Conservation (phyloP, 805 yeast genomes). For the Starmerella riodocensis region DNA sequence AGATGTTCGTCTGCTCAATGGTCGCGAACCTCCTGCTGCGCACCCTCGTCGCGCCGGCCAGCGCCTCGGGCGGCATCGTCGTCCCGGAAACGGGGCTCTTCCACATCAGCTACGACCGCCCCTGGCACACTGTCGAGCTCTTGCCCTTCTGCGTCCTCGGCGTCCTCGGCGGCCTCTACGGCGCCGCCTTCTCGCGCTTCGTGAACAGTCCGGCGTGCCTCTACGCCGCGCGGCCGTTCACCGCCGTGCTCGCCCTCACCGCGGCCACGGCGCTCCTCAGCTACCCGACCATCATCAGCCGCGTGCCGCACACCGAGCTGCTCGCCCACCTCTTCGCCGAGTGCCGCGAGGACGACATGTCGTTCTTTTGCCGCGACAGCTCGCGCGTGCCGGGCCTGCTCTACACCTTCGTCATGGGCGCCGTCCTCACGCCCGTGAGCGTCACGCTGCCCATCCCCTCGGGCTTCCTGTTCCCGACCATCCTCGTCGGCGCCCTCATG, state of each 20-base stretch:
- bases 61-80: slow-evolving; percentile 21
- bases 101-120: slow-evolving; percentile 53
- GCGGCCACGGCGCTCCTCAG: slow-evolving; percentile 38
- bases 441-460: slow-evolving; percentile 72
- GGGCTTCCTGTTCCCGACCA: slow-evolving; percentile 93
- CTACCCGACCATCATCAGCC: slow-evolving; percentile 35
- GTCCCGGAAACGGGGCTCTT: slow-evolving; percentile 44
- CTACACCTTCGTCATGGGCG: slow-evolving; percentile 38
- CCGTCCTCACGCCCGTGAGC: slow-evolving; percentile 50
- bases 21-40: slow-evolving; percentile 47
- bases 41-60: slow-evolving; percentile 38
- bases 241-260: slow-evolving; percentile 37
- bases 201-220: slow-evolving; percentile 7
- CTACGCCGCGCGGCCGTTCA: slow-evolving; percentile 21
- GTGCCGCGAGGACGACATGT: slow-evolving; percentile 31
- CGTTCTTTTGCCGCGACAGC: slow-evolving; percentile 13
- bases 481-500: slow-evolving; percentile 92
- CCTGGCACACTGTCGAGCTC: slow-evolving; percentile 60
- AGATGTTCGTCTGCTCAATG: slow-evolving; percentile 67
- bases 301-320: slow-evolving; percentile 27
- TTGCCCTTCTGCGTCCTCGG: slow-evolving; percentile 65
- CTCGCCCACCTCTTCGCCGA: slow-evolving; percentile 57
- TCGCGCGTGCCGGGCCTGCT: slow-evolving; percentile 23
- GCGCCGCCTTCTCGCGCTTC: slow-evolving; percentile 31
- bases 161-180: slow-evolving; percentile 53